Percentiles rank a stretch among this genome's conserved stretches.
Evolutionary conservation across 2,329 filamentous ascomycete genomes (phyloP).

Genomic region (Sporothrix pallida): DNA sequence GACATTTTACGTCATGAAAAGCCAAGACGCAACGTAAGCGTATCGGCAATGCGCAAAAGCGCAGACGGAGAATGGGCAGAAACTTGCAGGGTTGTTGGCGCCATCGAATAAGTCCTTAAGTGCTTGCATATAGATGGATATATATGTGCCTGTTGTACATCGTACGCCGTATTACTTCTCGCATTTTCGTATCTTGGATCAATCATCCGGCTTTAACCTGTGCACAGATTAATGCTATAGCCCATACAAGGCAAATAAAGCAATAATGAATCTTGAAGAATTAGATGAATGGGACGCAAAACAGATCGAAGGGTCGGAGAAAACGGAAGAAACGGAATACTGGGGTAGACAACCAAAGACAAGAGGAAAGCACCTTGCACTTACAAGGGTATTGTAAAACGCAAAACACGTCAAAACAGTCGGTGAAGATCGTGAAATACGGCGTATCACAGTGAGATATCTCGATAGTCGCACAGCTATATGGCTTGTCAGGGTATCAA

Average conservation of each 20-base stretch:
- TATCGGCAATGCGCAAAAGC: not conserved
- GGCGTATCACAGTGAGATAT: too few species aligned
- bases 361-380: too few species aligned
- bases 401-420: too few species aligned
- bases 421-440: too few species aligned
- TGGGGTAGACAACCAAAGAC: not conserved
- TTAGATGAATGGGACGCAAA: not conserved
- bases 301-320: not conserved
- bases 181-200: not conserved
- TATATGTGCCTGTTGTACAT: not conserved
- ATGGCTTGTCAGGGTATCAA: too few species aligned
- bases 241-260: too few species aligned
- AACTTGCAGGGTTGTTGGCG: not conserved
- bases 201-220: slow-evolving; percentile 22
- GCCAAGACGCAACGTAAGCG: not conserved
- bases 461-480: too few species aligned
- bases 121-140: not conserved
- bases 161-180: too few species aligned
- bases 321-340: slow-evolving; percentile 3
- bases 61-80: not conserved
- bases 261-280: not conserved
- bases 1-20: slow-evolving; percentile 5
- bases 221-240: slow-evolving; percentile 10
- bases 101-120: not conserved
- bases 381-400: too few species aligned